Percentiles rank a stretch among this genome's conserved stretches.
Evolutionary conservation across 2,329 filamentous ascomycete genomes (phyloP).

Genomic region (Hymenoscyphus scutula): DNA sequence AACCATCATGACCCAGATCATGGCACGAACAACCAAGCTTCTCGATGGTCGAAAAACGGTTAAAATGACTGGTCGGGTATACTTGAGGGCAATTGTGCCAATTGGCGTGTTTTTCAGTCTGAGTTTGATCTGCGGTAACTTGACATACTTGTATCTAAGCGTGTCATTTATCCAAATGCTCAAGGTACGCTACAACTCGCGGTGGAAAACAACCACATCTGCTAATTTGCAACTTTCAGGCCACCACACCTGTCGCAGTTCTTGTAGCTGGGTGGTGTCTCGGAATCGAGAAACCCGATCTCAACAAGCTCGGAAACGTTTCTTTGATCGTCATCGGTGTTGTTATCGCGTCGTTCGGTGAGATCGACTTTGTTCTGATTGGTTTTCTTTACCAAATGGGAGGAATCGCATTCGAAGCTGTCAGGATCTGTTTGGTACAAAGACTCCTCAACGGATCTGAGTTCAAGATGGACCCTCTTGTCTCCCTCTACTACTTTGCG

Average conservation of each 20-base stretch:
- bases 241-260: constrained; percentile 91
- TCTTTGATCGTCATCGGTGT: constrained; percentile 94
- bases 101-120: constrained; percentile 96
- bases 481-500: constrained; percentile 88
- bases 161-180: constrained; percentile 99
- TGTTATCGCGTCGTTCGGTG: constrained; percentile 88
- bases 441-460: constrained; percentile 76
- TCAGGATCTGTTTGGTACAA: constrained; percentile 82
- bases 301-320: constrained; percentile 88
- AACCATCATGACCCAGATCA: constrained; percentile 88
- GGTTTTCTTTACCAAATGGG: constrained; percentile 78
- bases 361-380: constrained; percentile 85
- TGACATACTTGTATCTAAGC: constrained; percentile 92
- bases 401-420: constrained; percentile 78
- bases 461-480: constrained; percentile 89
- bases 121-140: constrained; percentile 93
- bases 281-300: constrained; percentile 73
- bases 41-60: constrained; percentile 94
- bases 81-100: constrained; percentile 88
- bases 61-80: constrained; percentile 94
- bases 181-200: constrained; percentile 60
- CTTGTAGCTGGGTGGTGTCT: constrained; percentile 86
- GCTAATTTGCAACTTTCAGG: constrained; percentile 48
- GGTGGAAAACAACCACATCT: neutral
- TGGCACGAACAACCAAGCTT: constrained; percentile 83